A percentile compares a stretch with the other conserved stretches of the same genome.
These are phyloP conservation scores for Diatrype stigma DNA, from an alignment of 2,329 filamentous ascomycete genomes.

Conservation along the genomic window DNA sequence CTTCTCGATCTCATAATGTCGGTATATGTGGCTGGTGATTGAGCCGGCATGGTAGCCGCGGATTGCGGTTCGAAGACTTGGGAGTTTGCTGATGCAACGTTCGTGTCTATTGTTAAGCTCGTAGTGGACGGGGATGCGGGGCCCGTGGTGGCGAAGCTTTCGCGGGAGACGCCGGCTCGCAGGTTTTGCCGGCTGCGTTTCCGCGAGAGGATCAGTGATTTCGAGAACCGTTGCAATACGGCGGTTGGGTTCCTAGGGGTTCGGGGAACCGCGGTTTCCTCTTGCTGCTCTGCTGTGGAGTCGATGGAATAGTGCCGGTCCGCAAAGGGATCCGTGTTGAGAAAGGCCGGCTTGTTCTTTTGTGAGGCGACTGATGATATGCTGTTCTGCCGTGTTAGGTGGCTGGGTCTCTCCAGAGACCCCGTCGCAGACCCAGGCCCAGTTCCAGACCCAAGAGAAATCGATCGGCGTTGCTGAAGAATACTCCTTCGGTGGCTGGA, in stretches of 20 bases:
- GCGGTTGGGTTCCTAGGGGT: conserved; percentile 41
- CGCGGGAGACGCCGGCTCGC: conserved; percentile 30
- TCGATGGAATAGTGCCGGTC: conserved; percentile 31
- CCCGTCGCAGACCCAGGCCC: too few relatives aligned
- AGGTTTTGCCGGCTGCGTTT: conserved; percentile 52
- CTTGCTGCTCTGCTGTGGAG: conserved; percentile 17
- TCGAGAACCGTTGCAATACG: conserved; percentile 44
- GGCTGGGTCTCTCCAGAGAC: conserved; percentile 18
- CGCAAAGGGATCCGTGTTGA: conserved; percentile 52
- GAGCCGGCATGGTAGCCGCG: conserved; percentile 19
- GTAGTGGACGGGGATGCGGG: conserved; percentile 26
- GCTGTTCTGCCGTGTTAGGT: conserved; percentile 41
- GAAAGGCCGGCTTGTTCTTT: conserved; percentile 42
- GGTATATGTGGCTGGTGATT: conserved; percentile 40
- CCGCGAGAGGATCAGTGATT: conserved; percentile 50
- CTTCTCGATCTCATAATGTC: conserved; percentile 43
- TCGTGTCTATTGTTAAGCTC: conserved; percentile 17
- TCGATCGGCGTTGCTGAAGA: conserved; percentile 7
- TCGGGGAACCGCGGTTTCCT: conserved; percentile 26
- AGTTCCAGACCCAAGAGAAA: too few relatives aligned
- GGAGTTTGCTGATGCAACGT: conserved; percentile 27
- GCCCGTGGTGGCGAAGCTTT: conserved; percentile 23
- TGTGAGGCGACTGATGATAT: conserved; percentile 27
- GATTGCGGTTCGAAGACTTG: conserved; percentile 22
- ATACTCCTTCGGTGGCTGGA: conserved; percentile 24